Evolutionary conservation across 1,284 basidiomycete genomes (phyloP), one percentile per base, ranked within the genome.

Genomic region (Cronartium quercuum): DNA sequence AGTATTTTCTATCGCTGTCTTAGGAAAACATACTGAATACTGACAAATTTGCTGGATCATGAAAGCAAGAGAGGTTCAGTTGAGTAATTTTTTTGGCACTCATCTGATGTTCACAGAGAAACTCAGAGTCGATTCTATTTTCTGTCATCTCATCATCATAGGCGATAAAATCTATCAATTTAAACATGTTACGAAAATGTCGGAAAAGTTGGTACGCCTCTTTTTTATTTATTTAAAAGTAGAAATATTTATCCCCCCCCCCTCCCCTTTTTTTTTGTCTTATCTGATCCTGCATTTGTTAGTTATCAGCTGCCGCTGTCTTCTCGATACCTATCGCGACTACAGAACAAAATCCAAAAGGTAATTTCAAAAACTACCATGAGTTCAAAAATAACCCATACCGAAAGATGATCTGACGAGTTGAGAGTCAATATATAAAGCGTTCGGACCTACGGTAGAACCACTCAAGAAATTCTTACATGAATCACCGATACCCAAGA

Each of bases 301-400:
- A 66, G 77, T 77, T 81, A 34, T 76, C 75, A 34, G 79, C 78
- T 3, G 77, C 80, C 47, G 58, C 69, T 37, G 78, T 78, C 34
- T 76, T 81, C 47, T 42, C 78, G n/a, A 65, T 81, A 1, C 79
- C 80, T 29, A 78, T 81, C 12, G 79, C 78, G 35, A 76, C 79
- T 34, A 81, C 80, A 4, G 80, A 81, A 41, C 80, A 81, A 75
- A 78, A 79, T 24, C 79, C 79, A 0, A 79, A 78, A 68, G 79
- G 79, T 79, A 41, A 5, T 76, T 57, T 37, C 7, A 35, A 18
- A 73, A 21, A 38, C 21, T 6, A 6, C n/a, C 21, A 35, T 6
- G 35, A 35, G 38, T 18, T 40, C 76, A 78, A 78, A 3, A 69
- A 78, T 10, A 78, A 78, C n/a, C 51, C 77, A 6, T 79, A 79